These are phyloP conservation scores for Sclerotinia minor DNA, from an alignment of 2,329 filamentous ascomycete species.

Conservation along the genomic window DNA sequence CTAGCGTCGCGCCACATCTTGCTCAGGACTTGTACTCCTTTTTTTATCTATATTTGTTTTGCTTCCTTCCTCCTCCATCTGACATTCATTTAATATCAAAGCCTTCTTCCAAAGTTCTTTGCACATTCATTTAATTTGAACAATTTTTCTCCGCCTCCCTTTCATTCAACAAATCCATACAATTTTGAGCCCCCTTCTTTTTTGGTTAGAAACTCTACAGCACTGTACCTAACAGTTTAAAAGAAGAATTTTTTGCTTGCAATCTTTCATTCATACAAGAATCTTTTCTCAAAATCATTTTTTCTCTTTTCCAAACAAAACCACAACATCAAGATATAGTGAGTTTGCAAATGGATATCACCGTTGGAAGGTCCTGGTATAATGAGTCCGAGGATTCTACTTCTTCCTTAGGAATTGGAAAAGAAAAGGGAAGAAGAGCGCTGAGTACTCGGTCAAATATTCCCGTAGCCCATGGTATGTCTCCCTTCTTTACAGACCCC, in stretches of 20 bases:
- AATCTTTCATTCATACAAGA: not conserved
- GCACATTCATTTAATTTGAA: not conserved
- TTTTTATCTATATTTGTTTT: not conserved
- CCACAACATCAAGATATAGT: not conserved
- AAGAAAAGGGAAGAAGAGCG: not conserved
- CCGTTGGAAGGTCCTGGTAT: not conserved
- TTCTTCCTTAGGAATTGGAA: no score
- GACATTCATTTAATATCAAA: not conserved
- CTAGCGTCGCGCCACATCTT: not conserved
- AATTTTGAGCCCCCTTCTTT: not conserved
- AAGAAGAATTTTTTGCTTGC: not conserved
- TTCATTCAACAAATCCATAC: not conserved
- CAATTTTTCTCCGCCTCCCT: not conserved
- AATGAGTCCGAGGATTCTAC: not conserved
- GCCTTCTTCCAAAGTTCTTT: not conserved
- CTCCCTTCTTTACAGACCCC: no score
- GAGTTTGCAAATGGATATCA: not conserved
- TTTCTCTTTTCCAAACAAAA: not conserved
- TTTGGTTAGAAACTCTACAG: not conserved
- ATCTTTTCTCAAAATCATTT: fast-evolving
- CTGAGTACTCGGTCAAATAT: not conserved
- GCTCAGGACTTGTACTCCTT: not conserved
- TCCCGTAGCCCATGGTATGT: not conserved
- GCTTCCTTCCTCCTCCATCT: not conserved
- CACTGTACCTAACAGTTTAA: not conserved